Percentiles rank a stretch among this genome's conserved stretches.
These are phyloP conservation scores for Mycosphaerella arachidis DNA, from an alignment of 2,329 filamentous ascomycete genomes.

Conservation along the genomic window DNA sequence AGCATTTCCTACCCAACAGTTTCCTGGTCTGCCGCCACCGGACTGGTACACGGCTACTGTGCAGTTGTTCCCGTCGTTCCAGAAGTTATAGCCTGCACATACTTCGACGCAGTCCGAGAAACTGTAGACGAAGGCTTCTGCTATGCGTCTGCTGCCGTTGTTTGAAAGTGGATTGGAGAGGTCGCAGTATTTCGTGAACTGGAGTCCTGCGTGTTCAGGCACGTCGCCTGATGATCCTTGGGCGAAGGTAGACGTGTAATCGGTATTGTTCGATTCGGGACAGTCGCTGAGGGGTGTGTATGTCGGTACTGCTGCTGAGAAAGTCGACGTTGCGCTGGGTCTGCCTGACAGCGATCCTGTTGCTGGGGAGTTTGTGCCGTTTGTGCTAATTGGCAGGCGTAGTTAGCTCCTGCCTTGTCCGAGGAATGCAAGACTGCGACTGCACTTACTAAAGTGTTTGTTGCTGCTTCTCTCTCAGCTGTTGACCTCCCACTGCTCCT, in stretches of 20 bases:
- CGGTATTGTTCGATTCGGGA: constrained; percentile 29
- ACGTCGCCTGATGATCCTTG: constrained; percentile 5
- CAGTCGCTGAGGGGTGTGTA: constrained; percentile 32
- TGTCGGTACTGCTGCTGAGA: constrained; percentile 30
- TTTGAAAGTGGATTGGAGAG: constrained; percentile 26
- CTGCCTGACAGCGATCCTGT: constrained; percentile 16
- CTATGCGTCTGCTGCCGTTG: constrained; percentile 18
- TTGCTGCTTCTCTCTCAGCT: constrained; percentile 22
- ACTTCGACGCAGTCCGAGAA: constrained; percentile 36
- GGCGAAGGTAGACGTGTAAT: constrained; percentile 27
- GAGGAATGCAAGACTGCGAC: constrained; percentile 2
- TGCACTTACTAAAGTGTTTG: constrained; percentile 12
- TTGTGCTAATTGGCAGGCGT: constrained; percentile 7
- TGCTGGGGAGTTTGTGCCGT: constrained; percentile 15
- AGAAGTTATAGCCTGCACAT: constrained; percentile 32
- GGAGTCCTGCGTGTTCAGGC: constrained; percentile 17
- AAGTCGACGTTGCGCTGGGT: constrained; percentile 24
- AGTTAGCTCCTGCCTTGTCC: constrained; percentile 14
- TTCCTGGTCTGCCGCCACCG: constrained; percentile 24
- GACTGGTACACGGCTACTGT: constrained; percentile 31
- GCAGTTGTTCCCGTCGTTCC: constrained; percentile 24
- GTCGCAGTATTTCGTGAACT: constrained; percentile 34
- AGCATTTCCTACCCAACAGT: constrained; percentile 31
- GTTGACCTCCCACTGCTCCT: constrained; percentile 33
- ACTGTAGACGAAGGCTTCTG: constrained; percentile 33